Evolutionary conservation across 352 stramenopile species (phyloP).

Genomic region (Globisporangium yorkense): DNA sequence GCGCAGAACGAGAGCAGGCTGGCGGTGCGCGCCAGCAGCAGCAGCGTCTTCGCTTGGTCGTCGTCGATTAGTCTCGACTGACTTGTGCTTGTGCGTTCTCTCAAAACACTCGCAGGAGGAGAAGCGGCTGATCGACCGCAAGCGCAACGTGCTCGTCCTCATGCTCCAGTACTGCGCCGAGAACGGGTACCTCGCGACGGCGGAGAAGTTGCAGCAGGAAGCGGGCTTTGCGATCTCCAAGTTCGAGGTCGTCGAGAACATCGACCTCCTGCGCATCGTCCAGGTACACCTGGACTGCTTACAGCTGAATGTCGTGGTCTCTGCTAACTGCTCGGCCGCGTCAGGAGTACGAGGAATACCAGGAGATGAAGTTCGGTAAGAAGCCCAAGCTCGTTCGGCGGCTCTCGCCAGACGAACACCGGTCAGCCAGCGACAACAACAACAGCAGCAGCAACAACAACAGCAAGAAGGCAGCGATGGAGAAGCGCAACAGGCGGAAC

Average conservation of each 20-base stretch:
- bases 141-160: constrained; percentile 82
- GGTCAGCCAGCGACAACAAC: constrained; percentile 17
- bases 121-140: constrained; percentile 81
- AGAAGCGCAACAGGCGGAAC: constrained; percentile 63
- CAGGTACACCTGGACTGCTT: constrained; percentile 27
- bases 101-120: constrained; percentile 43
- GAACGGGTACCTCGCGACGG: constrained; percentile 80
- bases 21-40: constrained; percentile 24
- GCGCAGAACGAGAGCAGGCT: constrained; percentile 77
- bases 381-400: constrained; percentile 80
- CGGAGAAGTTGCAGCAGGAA: constrained; percentile 85
- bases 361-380: constrained; percentile 90
- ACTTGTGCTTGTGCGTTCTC: not conserved
- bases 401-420: constrained; percentile 44
- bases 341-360: constrained; percentile 90
- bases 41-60: not conserved
- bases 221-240: constrained; percentile 78
- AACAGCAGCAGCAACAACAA: constrained; percentile 6
- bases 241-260: constrained; percentile 91
- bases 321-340: not conserved
- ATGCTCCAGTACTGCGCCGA: constrained; percentile 83
- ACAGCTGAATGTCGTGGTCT: not conserved
- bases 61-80: not conserved
- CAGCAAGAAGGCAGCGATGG: constrained; percentile 35
- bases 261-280: constrained; percentile 84